Evolutionary conservation across 768 basidiomycete genomes (phyloP), one percentile per base, ranked within the genome.

Genomic region (Vararia minispora): DNA sequence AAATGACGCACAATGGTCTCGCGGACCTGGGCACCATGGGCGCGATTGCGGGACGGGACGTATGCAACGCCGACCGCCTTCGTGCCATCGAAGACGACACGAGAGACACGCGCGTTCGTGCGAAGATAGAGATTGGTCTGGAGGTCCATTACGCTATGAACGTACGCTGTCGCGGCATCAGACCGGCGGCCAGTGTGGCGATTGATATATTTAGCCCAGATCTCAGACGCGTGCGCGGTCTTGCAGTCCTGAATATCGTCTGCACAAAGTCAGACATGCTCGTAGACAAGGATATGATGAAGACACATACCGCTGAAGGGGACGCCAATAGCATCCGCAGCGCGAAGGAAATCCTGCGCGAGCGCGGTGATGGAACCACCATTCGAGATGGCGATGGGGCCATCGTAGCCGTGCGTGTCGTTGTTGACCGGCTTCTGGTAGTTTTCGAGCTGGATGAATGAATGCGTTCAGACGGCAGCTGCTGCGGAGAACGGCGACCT

Each of bases 131-230:
- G 62, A 60, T 81, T 83, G 51, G 49, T 61, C 57, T 83, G 79
- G 28, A 69, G 57, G 47, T 79, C 77, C 74, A 72, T 77, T 27
- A 79, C 76, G 39, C 75, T 73, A 66, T 79, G 77, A 29, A 80
- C 73, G 52, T 79, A 79, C 14, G 74, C 76, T 72, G 43, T 17
- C 3, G 79, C 76, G 33, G 79, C 78, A 46, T 82, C 79, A 43
- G 75, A 78, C 35, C 78, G 74, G 44, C 79, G 63, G 42, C 79
- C 79, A 25, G 77, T 81, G 51, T 79, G 71, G 47, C 76, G 68
- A 57, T 79, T 79, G 65, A 82, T 78, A 52, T 80, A 82, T 54
- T 82, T 81, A 35, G 78, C 78, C 79, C 78, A 80, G 40, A 79
- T 76, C 55, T 80, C 79, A 39, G 78, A 68, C 17, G 63, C 76